Percentiles rank a stretch among this genome's conserved stretches.
phyloP scores from a whole-genome alignment of 805 yeast genomes.

The Lachancea sp. region DNA sequence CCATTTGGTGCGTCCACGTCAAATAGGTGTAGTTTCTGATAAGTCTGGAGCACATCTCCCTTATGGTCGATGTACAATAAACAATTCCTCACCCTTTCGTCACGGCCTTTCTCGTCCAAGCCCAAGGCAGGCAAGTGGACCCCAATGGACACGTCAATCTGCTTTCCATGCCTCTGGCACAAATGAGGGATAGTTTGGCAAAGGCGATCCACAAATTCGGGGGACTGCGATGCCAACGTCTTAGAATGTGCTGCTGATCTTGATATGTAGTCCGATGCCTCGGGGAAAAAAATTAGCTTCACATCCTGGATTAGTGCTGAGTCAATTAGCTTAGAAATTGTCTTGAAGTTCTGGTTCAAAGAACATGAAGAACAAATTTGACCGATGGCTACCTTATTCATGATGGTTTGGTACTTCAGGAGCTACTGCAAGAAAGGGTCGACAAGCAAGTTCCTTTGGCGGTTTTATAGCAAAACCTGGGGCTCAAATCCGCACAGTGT shows the following conservation, averaged over 20 bases:
- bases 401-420: background rate
- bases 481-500: too few relatives aligned
- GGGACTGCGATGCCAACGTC: slow-evolving; percentile 47
- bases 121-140: slow-evolving; percentile 70
- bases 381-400: slow-evolving; percentile 61
- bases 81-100: slow-evolving; percentile 57
- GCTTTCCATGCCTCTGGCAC: slow-evolving; percentile 32
- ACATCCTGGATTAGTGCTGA: slow-evolving; percentile 58
- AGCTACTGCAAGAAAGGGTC: background rate
- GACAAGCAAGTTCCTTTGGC: too few relatives aligned
- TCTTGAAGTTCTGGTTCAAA: slow-evolving; percentile 50
- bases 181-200: slow-evolving; percentile 42
- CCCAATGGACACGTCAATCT: slow-evolving; percentile 72
- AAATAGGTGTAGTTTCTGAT: slow-evolving; percentile 83
- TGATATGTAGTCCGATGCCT: slow-evolving; percentile 86
- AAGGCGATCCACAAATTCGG: slow-evolving; percentile 38
- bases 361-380: slow-evolving; percentile 74
- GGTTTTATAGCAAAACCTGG: too few relatives aligned
- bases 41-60: slow-evolving; percentile 63
- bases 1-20: slow-evolving; percentile 80
- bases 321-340: slow-evolving; percentile 54
- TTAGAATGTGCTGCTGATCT: slow-evolving; percentile 60
- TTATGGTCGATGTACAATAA: slow-evolving; percentile 59
- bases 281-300: slow-evolving; percentile 77
- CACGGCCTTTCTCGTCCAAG: slow-evolving; percentile 15